Percentiles rank a stretch among this genome's conserved stretches.
Conservation (phyloP, 164 flowering plant genomes). For the Stephania yunnanensis region DNA sequence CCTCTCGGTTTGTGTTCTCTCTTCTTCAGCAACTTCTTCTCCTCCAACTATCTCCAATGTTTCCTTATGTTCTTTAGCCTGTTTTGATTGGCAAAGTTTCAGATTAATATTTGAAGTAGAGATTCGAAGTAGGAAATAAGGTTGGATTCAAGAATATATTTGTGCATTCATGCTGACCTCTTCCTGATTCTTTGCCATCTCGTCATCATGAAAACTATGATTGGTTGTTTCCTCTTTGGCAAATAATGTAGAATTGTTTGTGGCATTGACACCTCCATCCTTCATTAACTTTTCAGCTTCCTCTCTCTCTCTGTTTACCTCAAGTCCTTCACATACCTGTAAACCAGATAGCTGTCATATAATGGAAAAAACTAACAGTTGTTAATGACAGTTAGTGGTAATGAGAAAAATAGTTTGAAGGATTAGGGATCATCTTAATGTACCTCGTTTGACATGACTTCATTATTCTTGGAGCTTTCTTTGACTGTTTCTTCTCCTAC, state of each 20-base stretch:
- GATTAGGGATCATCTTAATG: not conserved
- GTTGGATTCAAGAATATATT: not conserved
- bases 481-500: not conserved
- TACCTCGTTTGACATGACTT: not conserved
- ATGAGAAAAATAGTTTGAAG: not conserved
- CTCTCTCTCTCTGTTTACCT: not conserved
- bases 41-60: too few relatives aligned
- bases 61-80: not conserved
- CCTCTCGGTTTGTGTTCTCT: not conserved
- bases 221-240: slow-evolving; percentile 10
- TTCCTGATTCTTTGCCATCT: slow-evolving; percentile 9
- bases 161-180: slow-evolving; percentile 14
- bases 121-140: not conserved
- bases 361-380: not conserved
- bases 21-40: not conserved
- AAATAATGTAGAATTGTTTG: slow-evolving; percentile 10
- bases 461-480: not conserved
- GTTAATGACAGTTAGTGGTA: too few relatives aligned
- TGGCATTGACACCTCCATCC: not conserved
- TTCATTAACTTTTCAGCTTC: slow-evolving; percentile 14
- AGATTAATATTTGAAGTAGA: not conserved
- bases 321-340: slow-evolving; percentile 11
- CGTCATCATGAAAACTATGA: slow-evolving; percentile 19
- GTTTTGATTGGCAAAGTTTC: not conserved
- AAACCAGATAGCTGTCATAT: slow-evolving; percentile 7